A percentile compares a stretch with the other conserved stretches of the same genome.
Evolutionary conservation across 331 rosid species (phyloP).

Genomic region (Quercus lobata): DNA sequence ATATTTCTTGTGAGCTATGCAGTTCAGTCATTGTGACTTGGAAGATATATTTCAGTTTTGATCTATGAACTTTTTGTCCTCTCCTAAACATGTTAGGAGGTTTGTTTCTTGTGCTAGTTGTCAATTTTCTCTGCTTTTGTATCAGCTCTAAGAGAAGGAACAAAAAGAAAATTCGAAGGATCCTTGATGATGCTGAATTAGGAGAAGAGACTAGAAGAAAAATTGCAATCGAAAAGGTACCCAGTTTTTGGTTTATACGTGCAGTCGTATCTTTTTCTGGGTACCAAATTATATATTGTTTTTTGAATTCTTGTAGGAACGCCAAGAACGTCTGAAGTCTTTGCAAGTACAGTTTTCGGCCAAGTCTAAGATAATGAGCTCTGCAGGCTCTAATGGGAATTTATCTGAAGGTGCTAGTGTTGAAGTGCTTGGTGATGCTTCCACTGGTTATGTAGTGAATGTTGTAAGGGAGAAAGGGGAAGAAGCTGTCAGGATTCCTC

Average conservation of each 20-base stretch:
- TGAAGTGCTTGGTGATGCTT: conserved; percentile 80
- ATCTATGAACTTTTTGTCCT: neutral
- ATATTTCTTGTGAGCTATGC: neutral
- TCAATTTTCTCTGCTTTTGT: neutral
- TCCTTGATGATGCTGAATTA: conserved; percentile 93
- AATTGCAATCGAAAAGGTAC: conserved; percentile 94
- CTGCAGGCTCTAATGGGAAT: conserved; percentile 53
- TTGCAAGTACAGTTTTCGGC: conserved; percentile 77
- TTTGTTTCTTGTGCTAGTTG: neutral
- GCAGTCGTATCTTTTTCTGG: conserved; percentile 1
- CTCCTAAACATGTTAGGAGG: neutral
- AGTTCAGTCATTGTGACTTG: neutral
- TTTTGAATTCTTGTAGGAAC: conserved; percentile 58
- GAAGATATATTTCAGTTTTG: neutral
- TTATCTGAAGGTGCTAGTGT: conserved; percentile 68
- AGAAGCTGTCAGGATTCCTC: conserved; percentile 83
- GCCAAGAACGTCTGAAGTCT: conserved; percentile 90
- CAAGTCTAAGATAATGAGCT: conserved; percentile 50
- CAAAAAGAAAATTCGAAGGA: conserved; percentile 86
- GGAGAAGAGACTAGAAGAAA: conserved; percentile 96
- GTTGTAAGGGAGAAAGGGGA: conserved; percentile 97
- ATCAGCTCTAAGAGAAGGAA: conserved; percentile 69
- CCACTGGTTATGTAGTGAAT: conserved; percentile 82
- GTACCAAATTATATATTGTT: conserved; percentile 12
- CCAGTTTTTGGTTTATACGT: neutral